phyloP scores from a whole-genome alignment of 1,284 basidiomycete genomes.

The Ganoderma lingzhi region DNA sequence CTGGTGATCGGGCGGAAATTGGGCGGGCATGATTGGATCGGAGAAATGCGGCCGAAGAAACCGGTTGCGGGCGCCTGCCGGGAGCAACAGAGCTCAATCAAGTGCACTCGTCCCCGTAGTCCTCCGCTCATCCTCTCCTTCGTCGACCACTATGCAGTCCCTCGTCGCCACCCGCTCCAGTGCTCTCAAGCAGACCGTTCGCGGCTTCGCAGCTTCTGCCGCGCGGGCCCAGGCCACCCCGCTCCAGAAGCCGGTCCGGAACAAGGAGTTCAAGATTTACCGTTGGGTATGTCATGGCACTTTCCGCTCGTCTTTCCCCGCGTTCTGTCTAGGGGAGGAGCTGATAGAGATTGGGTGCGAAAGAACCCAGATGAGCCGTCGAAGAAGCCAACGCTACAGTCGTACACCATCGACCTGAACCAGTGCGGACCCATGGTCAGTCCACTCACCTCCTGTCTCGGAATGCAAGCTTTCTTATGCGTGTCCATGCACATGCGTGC shows the following conservation, averaged over 20 bases:
- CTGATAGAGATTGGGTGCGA: background rate
- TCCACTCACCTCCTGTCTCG: slow-evolving; percentile 30
- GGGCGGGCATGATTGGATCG: slow-evolving; percentile 35
- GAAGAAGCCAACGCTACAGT: slow-evolving; percentile 92
- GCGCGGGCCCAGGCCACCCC: slow-evolving; percentile 49
- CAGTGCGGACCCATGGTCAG: slow-evolving; percentile 95
- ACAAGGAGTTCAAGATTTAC: slow-evolving; percentile 96
- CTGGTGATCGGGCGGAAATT: slow-evolving; percentile 24
- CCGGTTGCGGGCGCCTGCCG: slow-evolving; percentile 28
- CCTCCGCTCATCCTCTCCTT: slow-evolving; percentile 23
- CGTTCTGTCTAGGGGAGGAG: background rate
- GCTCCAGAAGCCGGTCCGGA: slow-evolving; percentile 49
- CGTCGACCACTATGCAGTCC: slow-evolving; percentile 40
- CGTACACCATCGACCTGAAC: slow-evolving; percentile 93
- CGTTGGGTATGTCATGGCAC: slow-evolving; percentile 74
- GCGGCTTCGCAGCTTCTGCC: slow-evolving; percentile 47
- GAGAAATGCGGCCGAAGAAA: slow-evolving; percentile 34
- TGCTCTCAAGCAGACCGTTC: slow-evolving; percentile 28
- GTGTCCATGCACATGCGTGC: slow-evolving; percentile 59
- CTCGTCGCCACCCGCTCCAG: slow-evolving; percentile 34
- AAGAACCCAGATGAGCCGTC: slow-evolving; percentile 96
- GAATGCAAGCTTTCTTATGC: background rate
- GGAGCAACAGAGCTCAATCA: slow-evolving; percentile 25
- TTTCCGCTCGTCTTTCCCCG: background rate
- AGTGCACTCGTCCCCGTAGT: slow-evolving; percentile 25